Base-by-base conservation (phyloP, 352 stramenopile genomes). In the Blastocystis sp. region DNA sequence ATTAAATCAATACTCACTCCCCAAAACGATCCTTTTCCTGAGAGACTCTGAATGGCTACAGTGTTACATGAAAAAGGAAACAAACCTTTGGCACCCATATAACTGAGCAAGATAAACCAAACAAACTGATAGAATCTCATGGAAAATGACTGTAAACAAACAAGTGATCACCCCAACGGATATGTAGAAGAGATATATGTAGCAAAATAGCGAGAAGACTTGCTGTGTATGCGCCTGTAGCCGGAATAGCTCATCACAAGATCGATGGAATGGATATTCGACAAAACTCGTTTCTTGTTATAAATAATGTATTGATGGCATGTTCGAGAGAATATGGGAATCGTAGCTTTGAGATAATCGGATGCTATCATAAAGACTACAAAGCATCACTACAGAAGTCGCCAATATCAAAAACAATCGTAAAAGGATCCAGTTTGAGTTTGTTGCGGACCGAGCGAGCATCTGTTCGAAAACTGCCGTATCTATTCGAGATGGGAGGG, bases 351-450 rank as follows among this genome's bases (percentile, higher is more conserved):
- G 11, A 59, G 20, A 59, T 59, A 59, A 13, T 59, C 50, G 20
- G 50, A 59, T 13, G 50, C 50, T 59, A n/a, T 2, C 11, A 59
- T 81, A 45, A 63, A 7, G 8, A 62, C 11, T 2, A 2, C 9
- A 20, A 66, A 24, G 3, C 9, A 65, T 30, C 41, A 3, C n/a
- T 16, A 81, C 70, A 65, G 24, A 63, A 81, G 24, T 81, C 70
- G 9, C 70, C 70, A 13, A 81, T 24, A 63, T 81, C 70, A 37
- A 81, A 81, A 66, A 81, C 56, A 39, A 81, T 81, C 8, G 70
- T 81, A 13, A n/a, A 63, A 20, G 70, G 70, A 65, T 20, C 4
- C 3, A 59, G n/a, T 7, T 2, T n/a, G 18, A 81, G 24, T 16
- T 62, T 59, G 6, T 20, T 66, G n/a, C 43, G n/a, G 37, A 65